These are phyloP conservation scores for Borovskyia barvae DNA, from an alignment of 208 protist species.

Conservation along the genomic window DNA sequence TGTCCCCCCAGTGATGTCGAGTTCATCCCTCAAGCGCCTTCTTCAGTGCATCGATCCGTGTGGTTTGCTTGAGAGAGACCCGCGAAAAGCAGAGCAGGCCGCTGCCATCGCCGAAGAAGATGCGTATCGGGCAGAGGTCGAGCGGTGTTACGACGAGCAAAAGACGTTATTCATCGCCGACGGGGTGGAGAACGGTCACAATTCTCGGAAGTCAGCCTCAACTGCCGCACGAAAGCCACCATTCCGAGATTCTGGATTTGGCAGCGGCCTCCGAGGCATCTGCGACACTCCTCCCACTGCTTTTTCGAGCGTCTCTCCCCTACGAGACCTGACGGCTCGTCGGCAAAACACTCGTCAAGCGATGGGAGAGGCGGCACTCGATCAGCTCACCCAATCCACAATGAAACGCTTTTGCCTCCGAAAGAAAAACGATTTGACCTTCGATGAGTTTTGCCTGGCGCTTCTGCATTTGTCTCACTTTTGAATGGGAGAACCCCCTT, in stretches of 20 bases:
- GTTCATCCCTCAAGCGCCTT: background rate
- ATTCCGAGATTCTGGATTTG: no score
- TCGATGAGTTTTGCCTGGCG: conserved; percentile 72
- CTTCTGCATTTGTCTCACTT: conserved; percentile 48
- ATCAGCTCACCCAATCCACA: conserved; percentile 2
- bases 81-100: background rate
- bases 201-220: background rate
- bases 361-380: conserved; percentile 5
- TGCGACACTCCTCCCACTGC: background rate
- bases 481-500: no score
- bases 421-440: conserved; percentile 35
- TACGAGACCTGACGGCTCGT: conserved; percentile 2
- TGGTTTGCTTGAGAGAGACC: conserved; percentile 9
- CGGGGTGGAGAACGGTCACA: background rate
- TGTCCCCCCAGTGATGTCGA: background rate
- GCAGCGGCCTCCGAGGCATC: no score
- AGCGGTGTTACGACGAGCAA: conserved; percentile 14
- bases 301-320: background rate
- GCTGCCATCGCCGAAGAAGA: background rate
- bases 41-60: conserved; percentile 9
- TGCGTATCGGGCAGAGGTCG: conserved; percentile 18
- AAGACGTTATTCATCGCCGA: no score
- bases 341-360: background rate
- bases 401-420: conserved; percentile 42
- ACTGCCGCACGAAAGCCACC: background rate